Percentiles rank a stretch among this genome's conserved stretches.
Evolutionary conservation across 352 stramenopile species (phyloP).

Genomic region (Globisporangium irregulare): DNA sequence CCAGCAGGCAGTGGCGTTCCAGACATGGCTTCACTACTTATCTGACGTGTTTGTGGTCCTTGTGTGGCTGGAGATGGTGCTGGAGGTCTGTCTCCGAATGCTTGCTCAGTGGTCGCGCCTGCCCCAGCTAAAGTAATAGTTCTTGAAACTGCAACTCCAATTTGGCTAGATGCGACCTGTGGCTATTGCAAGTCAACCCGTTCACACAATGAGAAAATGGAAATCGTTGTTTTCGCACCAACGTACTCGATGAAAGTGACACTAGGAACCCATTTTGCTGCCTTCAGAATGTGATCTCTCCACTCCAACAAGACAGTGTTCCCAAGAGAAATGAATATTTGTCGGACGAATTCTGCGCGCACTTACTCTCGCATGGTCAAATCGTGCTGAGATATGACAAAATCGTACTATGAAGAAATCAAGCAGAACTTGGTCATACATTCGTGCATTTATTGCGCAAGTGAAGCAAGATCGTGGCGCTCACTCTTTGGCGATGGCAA

Average conservation of each 20-base stretch:
- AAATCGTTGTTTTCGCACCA: background rate
- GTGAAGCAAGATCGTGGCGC: background rate
- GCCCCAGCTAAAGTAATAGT: background rate
- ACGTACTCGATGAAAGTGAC: background rate
- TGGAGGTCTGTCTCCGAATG: background rate
- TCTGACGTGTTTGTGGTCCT: background rate
- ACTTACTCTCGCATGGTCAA: background rate
- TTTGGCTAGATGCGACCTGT: background rate
- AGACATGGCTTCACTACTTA: constrained; percentile 4
- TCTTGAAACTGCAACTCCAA: background rate
- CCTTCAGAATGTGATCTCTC: background rate
- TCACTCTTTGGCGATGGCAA: background rate
- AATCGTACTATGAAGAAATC: background rate
- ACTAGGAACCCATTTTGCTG: background rate
- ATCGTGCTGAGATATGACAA: background rate
- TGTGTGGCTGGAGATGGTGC: background rate
- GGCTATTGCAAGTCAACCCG: background rate
- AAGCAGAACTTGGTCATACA: background rate
- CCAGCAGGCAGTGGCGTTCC: background rate
- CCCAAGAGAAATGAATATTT: background rate
- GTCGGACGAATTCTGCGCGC: background rate
- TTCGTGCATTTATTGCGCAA: background rate
- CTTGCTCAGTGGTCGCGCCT: background rate
- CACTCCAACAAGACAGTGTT: background rate
- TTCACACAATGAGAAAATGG: background rate